Base-by-base conservation (phyloP, 2,329 filamentous ascomycete genomes). In the Colletotrichum tropicicola region DNA sequence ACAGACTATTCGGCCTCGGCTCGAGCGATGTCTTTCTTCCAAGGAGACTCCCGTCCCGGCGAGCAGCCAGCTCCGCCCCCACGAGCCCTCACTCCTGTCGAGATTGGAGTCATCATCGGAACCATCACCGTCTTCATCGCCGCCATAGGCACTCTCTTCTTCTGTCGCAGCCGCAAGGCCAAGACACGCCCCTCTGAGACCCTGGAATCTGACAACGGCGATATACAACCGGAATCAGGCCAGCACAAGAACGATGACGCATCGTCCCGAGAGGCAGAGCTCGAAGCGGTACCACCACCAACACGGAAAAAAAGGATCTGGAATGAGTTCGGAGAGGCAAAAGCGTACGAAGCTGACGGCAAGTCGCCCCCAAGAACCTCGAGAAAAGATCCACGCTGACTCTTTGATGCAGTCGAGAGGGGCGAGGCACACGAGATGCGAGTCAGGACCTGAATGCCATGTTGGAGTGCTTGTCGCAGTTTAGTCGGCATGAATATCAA, bases 71-170 rank as follows among this genome's bases (percentile, higher is more conserved):
- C 66, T 7, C 53, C 55, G 25, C 51, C 67, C 25, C 53, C 59
- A 6, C 54, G 61, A 17, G 60, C 53, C 44, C 72, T 73, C 60
- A 71, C 67, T 7, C 52, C 68, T 19, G 53, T 71, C 27, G 74
- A 76, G 53, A 70, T 75, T 30, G 74, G 70, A 4, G 65, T 73
- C 54, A 70, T 75, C n/a, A 65, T 69, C 23, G 72, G 65, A 21
- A 67, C 68, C 12, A 66, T 72, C 30, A 10, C 68, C 37, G 68
- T 69, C 53, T 72, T 75, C 49, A 28, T 69, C 35, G 23, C 69
- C 5, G 54, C 70, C 44, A 59, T 75, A 6, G 57, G 59, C 15
- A 60, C 67, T 13, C 59, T 74, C 52, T 72, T 76, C 25, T 54
- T 67, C 48, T 68, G 68, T 56, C 72, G 71, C 7, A 53, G 57